A percentile compares a stretch with the other conserved stretches of the same genome.
Conservation (phyloP, 2,329 filamentous ascomycete genomes). For the Pseudogymnoascus sp. region DNA sequence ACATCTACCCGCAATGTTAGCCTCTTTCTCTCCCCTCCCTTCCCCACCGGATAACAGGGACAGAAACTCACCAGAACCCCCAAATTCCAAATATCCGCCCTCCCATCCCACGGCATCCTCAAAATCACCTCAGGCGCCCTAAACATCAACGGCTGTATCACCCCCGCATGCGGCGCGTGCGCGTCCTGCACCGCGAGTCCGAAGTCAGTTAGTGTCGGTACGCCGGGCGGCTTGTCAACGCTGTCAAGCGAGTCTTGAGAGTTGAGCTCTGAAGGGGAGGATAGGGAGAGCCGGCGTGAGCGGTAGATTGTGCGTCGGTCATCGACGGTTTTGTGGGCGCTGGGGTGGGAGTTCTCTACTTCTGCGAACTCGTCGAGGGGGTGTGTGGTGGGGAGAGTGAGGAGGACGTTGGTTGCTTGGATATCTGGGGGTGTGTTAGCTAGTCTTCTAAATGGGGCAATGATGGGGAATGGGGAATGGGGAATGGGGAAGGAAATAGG, state of each 20-base stretch:
- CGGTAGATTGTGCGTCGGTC: constrained; percentile 24
- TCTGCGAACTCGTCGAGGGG: constrained; percentile 17
- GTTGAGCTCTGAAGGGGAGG: constrained; percentile 9
- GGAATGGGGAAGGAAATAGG: too few species aligned
- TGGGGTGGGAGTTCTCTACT: constrained; percentile 22
- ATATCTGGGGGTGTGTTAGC: constrained; percentile 22
- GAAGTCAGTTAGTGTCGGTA: constrained; percentile 10
- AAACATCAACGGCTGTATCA: background rate
- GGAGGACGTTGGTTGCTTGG: constrained; percentile 28
- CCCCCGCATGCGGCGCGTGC: background rate
- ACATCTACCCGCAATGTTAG: background rate
- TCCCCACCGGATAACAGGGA: background rate
- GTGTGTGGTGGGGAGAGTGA: constrained; percentile 10
- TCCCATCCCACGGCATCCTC: constrained; percentile 16
- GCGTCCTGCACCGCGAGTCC: background rate
- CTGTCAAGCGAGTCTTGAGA: too few species aligned
- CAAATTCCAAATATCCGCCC: constrained; percentile 24
- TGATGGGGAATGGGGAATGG: constrained; percentile 24
- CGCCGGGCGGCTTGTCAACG: constrained; percentile 10
- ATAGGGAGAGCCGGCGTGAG: constrained; percentile 20
- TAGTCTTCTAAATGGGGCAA: background rate
- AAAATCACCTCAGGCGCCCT: constrained; percentile 22
- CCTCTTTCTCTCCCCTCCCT: background rate
- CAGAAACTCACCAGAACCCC: constrained; percentile 20
- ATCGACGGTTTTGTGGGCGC: constrained; percentile 25